Percentiles rank a stretch among this genome's conserved stretches.
These are phyloP conservation scores for Echria macrotheca DNA, from an alignment of 495 filamentous ascomycete species.

Conservation along the genomic window DNA sequence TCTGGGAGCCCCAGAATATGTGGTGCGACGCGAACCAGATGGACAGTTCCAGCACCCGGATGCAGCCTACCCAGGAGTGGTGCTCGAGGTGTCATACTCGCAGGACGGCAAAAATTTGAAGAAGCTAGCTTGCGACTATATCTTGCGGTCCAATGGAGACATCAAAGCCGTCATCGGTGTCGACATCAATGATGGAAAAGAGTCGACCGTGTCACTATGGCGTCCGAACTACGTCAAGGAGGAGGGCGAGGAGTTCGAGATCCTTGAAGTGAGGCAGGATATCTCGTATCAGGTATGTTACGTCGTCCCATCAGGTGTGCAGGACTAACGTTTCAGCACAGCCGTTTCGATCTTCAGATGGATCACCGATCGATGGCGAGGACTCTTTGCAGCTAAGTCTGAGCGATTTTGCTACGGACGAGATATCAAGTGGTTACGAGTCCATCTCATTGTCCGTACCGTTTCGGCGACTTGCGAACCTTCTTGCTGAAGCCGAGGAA, in stretches of 20 bases:
- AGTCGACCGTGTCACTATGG: constrained; percentile 10
- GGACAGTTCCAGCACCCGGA: constrained; percentile 6
- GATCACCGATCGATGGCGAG: constrained; percentile 2
- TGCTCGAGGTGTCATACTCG: constrained; percentile 9
- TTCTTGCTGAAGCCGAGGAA: constrained; percentile 6
- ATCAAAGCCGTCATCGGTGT: constrained; percentile 9
- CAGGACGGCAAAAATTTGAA: constrained; percentile 9
- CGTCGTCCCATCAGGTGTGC: neutral
- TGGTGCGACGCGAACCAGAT: constrained; percentile 11
- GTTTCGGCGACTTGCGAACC: constrained; percentile 4
- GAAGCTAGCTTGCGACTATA: constrained; percentile 8
- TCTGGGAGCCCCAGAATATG: neutral
- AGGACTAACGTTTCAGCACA: constrained; percentile 5
- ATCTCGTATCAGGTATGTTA: constrained; percentile 6
- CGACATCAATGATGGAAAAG: constrained; percentile 5
- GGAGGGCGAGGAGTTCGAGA: constrained; percentile 5
- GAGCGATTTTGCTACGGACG: constrained; percentile 9
- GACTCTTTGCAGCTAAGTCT: constrained; percentile 1
- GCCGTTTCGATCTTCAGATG: constrained; percentile 9
- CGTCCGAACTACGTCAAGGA: constrained; percentile 8
- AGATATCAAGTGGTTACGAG: constrained; percentile 9
- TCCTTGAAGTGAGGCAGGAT: constrained; percentile 2
- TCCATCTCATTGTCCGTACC: constrained; percentile 2
- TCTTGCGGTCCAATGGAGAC: constrained; percentile 5
- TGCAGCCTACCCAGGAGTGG: constrained; percentile 7